Evolutionary conservation across 1,284 basidiomycete genomes (phyloP).

Genomic region (Puccinia triticina): DNA sequence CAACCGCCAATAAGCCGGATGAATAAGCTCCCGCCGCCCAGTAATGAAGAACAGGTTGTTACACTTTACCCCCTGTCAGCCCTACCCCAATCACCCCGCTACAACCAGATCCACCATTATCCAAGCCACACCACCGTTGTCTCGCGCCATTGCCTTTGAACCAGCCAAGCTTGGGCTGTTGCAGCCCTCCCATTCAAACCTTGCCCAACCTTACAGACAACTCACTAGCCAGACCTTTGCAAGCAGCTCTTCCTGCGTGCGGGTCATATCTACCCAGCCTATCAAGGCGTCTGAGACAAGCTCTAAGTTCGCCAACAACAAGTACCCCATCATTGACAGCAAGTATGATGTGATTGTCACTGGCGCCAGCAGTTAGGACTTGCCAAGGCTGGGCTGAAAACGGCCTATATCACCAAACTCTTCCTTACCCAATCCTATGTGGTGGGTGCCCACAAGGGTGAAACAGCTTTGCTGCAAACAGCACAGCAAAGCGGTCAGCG

Average conservation of each 20-base stretch:
- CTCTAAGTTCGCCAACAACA: slow-evolving; percentile 66
- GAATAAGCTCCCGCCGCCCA: too few species aligned
- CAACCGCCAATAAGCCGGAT: too few species aligned
- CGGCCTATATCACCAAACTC: slow-evolving; percentile 80
- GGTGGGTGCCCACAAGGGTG: slow-evolving; percentile 98
- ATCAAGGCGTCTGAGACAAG: slow-evolving; percentile 80
- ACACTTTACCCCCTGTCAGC: too few species aligned
- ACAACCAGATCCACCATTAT: too few species aligned
- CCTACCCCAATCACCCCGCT: too few species aligned
- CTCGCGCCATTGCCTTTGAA: slow-evolving; percentile 24
- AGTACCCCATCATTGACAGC: slow-evolving; percentile 96
- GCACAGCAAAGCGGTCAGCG: too few species aligned
- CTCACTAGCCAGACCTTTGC: slow-evolving; percentile 54
- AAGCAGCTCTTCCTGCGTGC: slow-evolving; percentile 58
- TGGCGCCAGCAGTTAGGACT: slow-evolving; percentile 98
- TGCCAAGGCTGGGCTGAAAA: slow-evolving; percentile 97
- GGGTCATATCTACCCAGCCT: slow-evolving; percentile 74
- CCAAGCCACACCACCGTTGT: background rate
- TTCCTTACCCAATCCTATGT: slow-evolving; percentile 99
- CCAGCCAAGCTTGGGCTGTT: too few species aligned
- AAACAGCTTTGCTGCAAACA: too few species aligned
- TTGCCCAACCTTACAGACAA: background rate
- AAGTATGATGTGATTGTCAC: slow-evolving; percentile 58
- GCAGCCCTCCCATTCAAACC: background rate
- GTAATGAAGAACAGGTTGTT: too few species aligned